Conservation (phyloP, 2,329 filamentous ascomycete species). For the Ophiostoma novo-ulmi region DNA sequence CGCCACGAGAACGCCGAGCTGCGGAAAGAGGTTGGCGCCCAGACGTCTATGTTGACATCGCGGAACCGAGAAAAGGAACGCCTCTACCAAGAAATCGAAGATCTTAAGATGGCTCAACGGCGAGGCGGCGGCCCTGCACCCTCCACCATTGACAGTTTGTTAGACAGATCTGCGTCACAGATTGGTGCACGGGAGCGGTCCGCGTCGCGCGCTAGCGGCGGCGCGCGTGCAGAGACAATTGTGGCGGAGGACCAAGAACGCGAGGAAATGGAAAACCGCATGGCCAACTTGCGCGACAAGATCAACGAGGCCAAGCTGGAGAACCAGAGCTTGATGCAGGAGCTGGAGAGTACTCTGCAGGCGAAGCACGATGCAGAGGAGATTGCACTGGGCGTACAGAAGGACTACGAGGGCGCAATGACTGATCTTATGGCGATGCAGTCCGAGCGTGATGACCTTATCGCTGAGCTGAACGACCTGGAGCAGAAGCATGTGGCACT, state of each 20-base stretch:
- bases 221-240: conserved; percentile 55
- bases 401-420: conserved; percentile 66
- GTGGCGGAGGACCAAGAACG: conserved; percentile 66
- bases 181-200: conserved; percentile 65
- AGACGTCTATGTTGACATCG: conserved; percentile 96
- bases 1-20: conserved; percentile 90
- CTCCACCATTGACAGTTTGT: conserved; percentile 77
- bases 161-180: conserved; percentile 89
- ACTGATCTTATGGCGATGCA: conserved; percentile 76
- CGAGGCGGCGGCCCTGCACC: conserved; percentile 55
- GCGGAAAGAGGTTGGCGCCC: conserved; percentile 84
- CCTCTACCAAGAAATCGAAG: conserved; percentile 94
- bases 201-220: conserved; percentile 66
- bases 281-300: conserved; percentile 78
- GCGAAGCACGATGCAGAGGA: conserved; percentile 58
- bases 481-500: conserved; percentile 36
- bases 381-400: conserved; percentile 60
- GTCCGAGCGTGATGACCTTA: conserved; percentile 70
- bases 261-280: conserved; percentile 78
- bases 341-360: conserved; percentile 68
- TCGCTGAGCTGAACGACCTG: conserved; percentile 46
- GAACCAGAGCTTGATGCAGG: conserved; percentile 79
- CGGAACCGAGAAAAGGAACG: conserved; percentile 92
- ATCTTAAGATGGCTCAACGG: conserved; percentile 82
- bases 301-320: conserved; percentile 80